Percentiles rank a stretch among this genome's conserved stretches.
Conservation (phyloP, 2,329 filamentous ascomycete genomes). For the Nothopassalora personata region DNA sequence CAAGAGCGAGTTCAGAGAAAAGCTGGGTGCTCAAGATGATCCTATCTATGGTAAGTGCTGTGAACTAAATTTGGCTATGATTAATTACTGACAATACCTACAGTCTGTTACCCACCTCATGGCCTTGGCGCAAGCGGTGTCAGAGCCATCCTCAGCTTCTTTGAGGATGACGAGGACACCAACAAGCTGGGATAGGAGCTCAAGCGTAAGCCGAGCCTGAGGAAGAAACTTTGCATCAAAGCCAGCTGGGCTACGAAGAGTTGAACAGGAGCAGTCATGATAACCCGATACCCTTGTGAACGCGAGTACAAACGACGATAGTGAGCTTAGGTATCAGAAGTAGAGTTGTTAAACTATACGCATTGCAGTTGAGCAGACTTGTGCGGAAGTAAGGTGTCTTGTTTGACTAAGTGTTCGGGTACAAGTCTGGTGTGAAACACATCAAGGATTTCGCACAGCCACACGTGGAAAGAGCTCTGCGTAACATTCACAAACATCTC, state of each 20-base stretch:
- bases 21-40: constrained; percentile 80
- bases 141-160: constrained; percentile 83
- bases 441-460: neutral
- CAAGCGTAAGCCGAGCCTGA: constrained; percentile 2
- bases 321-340: neutral
- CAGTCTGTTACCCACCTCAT: constrained; percentile 79
- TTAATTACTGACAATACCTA: constrained; percentile 4
- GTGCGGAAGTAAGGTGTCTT: neutral
- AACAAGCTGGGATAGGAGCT: constrained; percentile 16
- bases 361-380: neutral
- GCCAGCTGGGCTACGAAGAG: neutral
- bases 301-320: neutral
- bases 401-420: neutral
- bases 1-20: constrained; percentile 86
- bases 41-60: constrained; percentile 57
- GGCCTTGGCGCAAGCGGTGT: constrained; percentile 77
- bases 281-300: neutral
- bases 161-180: constrained; percentile 59
- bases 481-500: neutral
- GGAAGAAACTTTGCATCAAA: neutral
- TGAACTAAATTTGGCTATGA: neutral
- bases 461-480: neutral
- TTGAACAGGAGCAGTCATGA: neutral
- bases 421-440: neutral
- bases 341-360: neutral